Evolutionary conservation across 441 rosid species (phyloP).

Genomic region (Cnidoscolus chayamansa): DNA sequence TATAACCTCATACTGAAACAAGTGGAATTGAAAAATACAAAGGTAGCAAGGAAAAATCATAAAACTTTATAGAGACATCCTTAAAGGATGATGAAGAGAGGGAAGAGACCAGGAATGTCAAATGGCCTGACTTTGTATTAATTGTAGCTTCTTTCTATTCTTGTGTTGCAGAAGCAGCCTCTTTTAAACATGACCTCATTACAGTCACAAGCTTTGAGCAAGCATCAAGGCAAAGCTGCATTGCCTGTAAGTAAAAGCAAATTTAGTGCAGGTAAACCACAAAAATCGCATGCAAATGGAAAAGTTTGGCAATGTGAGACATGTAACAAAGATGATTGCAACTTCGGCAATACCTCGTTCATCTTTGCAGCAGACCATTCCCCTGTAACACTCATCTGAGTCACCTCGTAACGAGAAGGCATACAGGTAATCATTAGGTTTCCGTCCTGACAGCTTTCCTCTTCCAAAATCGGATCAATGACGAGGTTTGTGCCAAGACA

Average conservation of each 20-base stretch:
- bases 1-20: not conserved
- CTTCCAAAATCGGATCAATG: slow-evolving; percentile 68
- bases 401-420: slow-evolving; percentile 76
- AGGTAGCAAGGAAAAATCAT: not conserved
- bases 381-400: slow-evolving; percentile 70
- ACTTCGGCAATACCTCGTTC: slow-evolving; percentile 43
- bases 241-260: slow-evolving; percentile 48
- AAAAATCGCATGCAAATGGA: not conserved
- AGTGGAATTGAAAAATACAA: not conserved
- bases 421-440: slow-evolving; percentile 65
- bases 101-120: not conserved
- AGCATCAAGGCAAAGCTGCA: slow-evolving; percentile 79
- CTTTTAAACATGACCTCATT: slow-evolving; percentile 72
- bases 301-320: not conserved
- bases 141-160: slow-evolving; percentile 29
- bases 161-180: slow-evolving; percentile 49
- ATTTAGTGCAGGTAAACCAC: not conserved
- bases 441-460: slow-evolving; percentile 79
- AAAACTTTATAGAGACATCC: not conserved
- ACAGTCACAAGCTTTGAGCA: slow-evolving; percentile 65
- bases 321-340: not conserved
- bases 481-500: slow-evolving; percentile 62
- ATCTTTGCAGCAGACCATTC: slow-evolving; percentile 71
- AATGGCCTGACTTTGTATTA: not conserved
- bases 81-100: not conserved